These are phyloP conservation scores for Fusarium fujikuroi DNA, from an alignment of 2,329 filamentous ascomycete species.

Conservation along the genomic window DNA sequence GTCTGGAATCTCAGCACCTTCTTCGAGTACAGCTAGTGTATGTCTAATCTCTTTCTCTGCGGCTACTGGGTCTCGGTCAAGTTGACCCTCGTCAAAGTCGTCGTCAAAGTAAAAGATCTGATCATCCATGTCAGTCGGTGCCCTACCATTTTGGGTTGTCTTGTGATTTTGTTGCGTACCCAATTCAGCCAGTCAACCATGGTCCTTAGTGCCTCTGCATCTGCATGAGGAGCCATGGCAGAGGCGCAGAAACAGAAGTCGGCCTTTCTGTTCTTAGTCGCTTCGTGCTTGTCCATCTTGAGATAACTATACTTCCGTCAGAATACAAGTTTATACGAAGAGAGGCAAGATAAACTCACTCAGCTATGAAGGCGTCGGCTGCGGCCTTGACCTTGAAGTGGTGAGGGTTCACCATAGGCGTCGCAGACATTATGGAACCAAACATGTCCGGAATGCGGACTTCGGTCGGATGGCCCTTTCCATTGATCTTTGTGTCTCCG, in stretches of 20 bases:
- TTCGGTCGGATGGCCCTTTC: neutral
- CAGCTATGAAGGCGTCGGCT: neutral
- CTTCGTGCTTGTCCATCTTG: neutral
- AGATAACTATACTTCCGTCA: neutral
- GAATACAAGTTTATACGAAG: accelerated
- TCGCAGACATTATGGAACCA: neutral
- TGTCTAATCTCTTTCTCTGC: neutral
- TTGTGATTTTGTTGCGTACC: accelerated
- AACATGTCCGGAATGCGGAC: neutral
- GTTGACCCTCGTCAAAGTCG: neutral
- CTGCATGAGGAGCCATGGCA: neutral
- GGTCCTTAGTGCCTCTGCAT: neutral
- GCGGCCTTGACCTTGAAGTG: neutral
- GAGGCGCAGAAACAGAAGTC: neutral
- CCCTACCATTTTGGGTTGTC: accelerated
- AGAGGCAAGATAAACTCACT: accelerated
- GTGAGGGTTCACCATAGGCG: neutral
- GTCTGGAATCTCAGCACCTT: neutral
- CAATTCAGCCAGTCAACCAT: neutral
- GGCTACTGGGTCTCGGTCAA: neutral
- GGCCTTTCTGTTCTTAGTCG: neutral
- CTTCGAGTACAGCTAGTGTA: neutral
- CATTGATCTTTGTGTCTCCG: neutral
- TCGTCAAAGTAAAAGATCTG: neutral
- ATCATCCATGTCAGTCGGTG: accelerated